Percentiles rank a stretch among this genome's conserved stretches.
phyloP scores from a whole-genome alignment of 441 rosid species.

The Theobroma grandiflorum region DNA sequence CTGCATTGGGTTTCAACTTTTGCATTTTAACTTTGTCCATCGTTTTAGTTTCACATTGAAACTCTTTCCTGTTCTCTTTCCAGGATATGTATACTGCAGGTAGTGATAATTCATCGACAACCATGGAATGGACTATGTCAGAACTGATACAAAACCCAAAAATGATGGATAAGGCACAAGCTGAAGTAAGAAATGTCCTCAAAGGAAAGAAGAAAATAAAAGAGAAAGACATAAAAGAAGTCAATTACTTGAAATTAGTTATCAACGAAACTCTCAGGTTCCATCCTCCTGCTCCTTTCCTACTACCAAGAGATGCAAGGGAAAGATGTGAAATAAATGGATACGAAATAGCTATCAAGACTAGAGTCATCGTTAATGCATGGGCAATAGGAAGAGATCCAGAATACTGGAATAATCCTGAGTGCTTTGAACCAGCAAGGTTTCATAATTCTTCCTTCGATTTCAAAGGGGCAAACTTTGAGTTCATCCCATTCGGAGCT shows the following conservation, averaged over 20 bases:
- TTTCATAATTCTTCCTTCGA: background rate
- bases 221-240: background rate
- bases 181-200: background rate
- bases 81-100: conserved; percentile 14
- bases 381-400: conserved; percentile 31
- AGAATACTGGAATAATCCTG: conserved; percentile 15
- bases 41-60: no score
- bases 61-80: background rate
- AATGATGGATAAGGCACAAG: background rate
- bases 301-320: conserved; percentile 22
- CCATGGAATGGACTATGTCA: conserved; percentile 9
- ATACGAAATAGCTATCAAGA: conserved; percentile 14
- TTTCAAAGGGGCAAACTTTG: conserved; percentile 17
- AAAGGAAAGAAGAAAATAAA: background rate
- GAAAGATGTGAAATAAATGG: conserved; percentile 15
- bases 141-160: background rate
- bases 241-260: background rate
- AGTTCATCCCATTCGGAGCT: conserved; percentile 13
- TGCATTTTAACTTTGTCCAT: no score
- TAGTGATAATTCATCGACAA: conserved; percentile 15
- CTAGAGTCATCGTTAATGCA: conserved; percentile 20
- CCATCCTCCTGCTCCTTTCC: conserved; percentile 14
- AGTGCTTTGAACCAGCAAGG: conserved; percentile 24
- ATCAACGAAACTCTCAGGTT: conserved; percentile 27
- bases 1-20: no score